Base-by-base conservation (phyloP, 1,284 basidiomycete species). In the Limonomyces culmigenus region DNA sequence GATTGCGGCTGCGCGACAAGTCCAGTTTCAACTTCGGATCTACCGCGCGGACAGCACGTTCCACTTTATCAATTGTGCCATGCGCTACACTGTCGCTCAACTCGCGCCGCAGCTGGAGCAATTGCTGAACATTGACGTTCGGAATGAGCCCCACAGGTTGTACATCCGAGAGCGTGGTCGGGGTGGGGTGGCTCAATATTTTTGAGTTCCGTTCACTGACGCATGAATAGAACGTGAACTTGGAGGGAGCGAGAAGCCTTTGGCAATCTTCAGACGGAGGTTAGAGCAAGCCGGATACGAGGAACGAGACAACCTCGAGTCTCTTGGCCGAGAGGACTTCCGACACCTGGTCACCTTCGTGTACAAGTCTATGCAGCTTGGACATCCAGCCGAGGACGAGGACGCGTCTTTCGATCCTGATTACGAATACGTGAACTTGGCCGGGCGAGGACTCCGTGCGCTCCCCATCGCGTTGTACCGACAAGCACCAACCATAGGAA, bases 241-340 rank as follows among this genome's bases (percentile, higher is more conserved):
- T 38, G 74, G 74, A 4, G 69, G 74, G 12, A 78, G 74, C 1
- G 95, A 99, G 52, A 69, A 74, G 39, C 93, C 93, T 0, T 75
- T 89, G 0, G 70, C 77, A 35, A 85, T 96, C 42, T 80, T 95
- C 32, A 69, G 80, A 34, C 69, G 87, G 33, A 68, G 91, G 34
- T 61, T 98, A 36, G 73, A 86, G 45, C 88, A 96, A 52, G 88
- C 89, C 4, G 95, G 95, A 0, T 96, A 92, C 50, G 84, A 83
- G 31, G 68, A 77, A 19, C 65, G 70, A 6, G 95, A 99, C 51
- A 74, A 77, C 12, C 58, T 88, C 5, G 81, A 89, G 42, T 67
- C 78, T 25, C 65, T 96, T 15, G 86, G 83, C 1, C 71, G 74
- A 17, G 81, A 86, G 32, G 87, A 91, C 41, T 63, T 95, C 41